Evolutionary conservation across 305 asterid species (phyloP).

Genomic region (Euphrasia arctica): DNA sequence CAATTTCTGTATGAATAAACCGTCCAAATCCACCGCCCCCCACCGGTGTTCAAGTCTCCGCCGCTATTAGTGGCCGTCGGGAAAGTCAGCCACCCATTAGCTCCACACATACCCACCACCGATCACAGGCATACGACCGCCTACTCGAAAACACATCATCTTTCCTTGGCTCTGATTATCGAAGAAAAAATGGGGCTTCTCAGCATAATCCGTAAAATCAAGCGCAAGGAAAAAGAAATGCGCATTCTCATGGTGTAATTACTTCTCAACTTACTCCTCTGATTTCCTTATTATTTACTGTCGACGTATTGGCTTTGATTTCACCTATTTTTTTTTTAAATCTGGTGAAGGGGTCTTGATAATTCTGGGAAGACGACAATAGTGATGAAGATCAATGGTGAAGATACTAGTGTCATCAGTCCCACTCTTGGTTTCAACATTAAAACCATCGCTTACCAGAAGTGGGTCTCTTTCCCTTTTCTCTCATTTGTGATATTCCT

Average conservation of each 20-base stretch:
- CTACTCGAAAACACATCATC: background rate
- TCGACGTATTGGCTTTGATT: background rate
- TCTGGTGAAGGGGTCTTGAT: slow-evolving; percentile 74
- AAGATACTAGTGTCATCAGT: slow-evolving; percentile 85
- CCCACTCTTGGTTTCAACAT: slow-evolving; percentile 97
- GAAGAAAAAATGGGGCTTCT: slow-evolving; percentile 65
- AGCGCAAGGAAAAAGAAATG: slow-evolving; percentile 95
- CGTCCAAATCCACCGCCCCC: background rate
- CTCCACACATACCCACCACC: background rate
- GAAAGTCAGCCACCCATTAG: background rate
- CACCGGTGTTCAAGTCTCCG: background rate
- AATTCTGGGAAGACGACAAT: slow-evolving; percentile 95
- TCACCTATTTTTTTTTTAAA: slow-evolving; percentile 10
- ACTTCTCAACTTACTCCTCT: slow-evolving; percentile 21
- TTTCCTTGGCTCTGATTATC: slow-evolving; percentile 13
- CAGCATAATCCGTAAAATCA: slow-evolving; percentile 84
- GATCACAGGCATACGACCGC: background rate
- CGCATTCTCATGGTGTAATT: slow-evolving; percentile 98
- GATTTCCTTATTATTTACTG: background rate
- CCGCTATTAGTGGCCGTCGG: background rate
- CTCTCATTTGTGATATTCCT: background rate
- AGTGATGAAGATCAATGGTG: slow-evolving; percentile 92
- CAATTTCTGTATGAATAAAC: background rate
- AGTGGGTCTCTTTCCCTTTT: slow-evolving; percentile 34
- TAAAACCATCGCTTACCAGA: slow-evolving; percentile 71